Conservation (phyloP, 2,329 filamentous ascomycete species). For the Calycina marina region DNA sequence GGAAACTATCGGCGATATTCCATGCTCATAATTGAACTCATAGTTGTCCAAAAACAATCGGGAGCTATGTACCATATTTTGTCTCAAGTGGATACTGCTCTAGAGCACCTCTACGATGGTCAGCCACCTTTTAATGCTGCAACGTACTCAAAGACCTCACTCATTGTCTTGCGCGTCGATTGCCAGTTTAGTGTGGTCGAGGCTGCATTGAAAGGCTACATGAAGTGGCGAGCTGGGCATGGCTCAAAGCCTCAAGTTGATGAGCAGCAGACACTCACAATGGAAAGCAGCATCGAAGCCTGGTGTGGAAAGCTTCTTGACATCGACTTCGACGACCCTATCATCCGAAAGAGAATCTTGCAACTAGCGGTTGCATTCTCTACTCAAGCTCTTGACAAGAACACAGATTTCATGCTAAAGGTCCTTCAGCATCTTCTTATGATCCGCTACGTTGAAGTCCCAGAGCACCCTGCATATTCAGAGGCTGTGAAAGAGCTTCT, state of each 20-base stretch:
- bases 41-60: constrained; percentile 66
- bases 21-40: constrained; percentile 70
- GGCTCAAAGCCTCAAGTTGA: constrained; percentile 32
- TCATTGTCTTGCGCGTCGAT: constrained; percentile 66
- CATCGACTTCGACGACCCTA: constrained; percentile 65
- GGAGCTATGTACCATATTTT: constrained; percentile 84
- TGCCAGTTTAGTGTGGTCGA: constrained; percentile 84
- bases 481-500: constrained; percentile 87
- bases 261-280: constrained; percentile 36
- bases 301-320: constrained; percentile 62
- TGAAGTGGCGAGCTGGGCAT: constrained; percentile 53
- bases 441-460: constrained; percentile 60
- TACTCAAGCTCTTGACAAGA: constrained; percentile 63
- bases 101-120: constrained; percentile 63
- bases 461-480: constrained; percentile 58
- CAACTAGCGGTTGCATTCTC: constrained; percentile 77
- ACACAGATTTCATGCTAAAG: constrained; percentile 69
- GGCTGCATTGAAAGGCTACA: constrained; percentile 75
- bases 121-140: constrained; percentile 47
- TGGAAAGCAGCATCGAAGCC: constrained; percentile 50
- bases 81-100: constrained; percentile 56
- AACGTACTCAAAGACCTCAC: constrained; percentile 53
- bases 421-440: constrained; percentile 85
- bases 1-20: constrained; percentile 93
- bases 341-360: constrained; percentile 67